Evolutionary conservation across 768 basidiomycete genomes (phyloP), one percentile per base, ranked within the genome.

Genomic region (Russula lepida): DNA sequence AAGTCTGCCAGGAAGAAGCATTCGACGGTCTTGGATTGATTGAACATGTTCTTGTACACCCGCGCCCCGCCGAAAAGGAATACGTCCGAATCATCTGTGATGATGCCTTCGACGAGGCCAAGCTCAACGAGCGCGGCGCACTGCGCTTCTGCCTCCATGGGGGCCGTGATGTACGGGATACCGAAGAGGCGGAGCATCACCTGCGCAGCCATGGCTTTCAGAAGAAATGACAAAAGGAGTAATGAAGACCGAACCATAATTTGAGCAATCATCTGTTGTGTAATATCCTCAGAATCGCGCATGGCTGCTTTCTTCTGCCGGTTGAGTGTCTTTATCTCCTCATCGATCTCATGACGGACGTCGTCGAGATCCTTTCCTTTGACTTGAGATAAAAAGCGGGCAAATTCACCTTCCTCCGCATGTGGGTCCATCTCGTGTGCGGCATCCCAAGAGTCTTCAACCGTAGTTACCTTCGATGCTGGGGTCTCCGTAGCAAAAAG

Each of bases 41-140:
- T 98, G 77, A 99, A 99, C 89, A 99, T 95, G 72, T 99, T 98
- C 75, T 95, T 97, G 81, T 89, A 97, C 21, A 98, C 92, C n/a
- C 93, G 86, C 66, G 82, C 74, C 25, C 92, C 95, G 33, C 97
- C 97, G 67, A 99, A 99, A 52, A 99, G 85, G 74, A 99, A 99
- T 52, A 98, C 94, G 69, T 99, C 97, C 5, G 93, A 97, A 73
- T 99, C 97, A 71, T 99, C 97, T 0, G 97, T 99, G 71, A 99
- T 98, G 57, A 99, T 89, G 0, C 97, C 97, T 65, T 99, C 94
- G 39, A 97, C 95, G 30, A 98, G 79, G 17, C 85, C 84, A 15
- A 98, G 79, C 5, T 82, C 76, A 8, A 92, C 86, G 9, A 99
- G 85, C 66, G 92, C 86, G 0, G 97, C 95, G 69, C 97, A 99